Conservation (phyloP, 2,329 filamentous ascomycete species). For the Exophiala mesophila region DNA sequence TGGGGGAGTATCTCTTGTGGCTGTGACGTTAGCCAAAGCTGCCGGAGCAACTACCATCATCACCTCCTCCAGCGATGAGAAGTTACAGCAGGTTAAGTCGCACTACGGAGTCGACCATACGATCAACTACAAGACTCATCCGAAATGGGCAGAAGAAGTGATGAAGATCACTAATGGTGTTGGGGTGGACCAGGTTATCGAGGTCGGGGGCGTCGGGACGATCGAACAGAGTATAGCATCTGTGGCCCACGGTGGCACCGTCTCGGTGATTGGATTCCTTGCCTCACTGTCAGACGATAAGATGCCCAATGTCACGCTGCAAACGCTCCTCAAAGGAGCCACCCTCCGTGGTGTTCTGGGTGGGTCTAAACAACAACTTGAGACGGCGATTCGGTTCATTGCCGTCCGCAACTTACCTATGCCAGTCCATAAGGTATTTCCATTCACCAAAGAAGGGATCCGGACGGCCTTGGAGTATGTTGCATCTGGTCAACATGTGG, state of each 20-base stretch:
- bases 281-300: constrained; percentile 48
- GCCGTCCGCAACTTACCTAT: constrained; percentile 32
- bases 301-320: constrained; percentile 57
- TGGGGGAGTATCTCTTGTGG: neutral
- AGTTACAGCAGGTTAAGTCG: constrained; percentile 37
- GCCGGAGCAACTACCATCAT: constrained; percentile 43
- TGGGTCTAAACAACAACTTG: constrained; percentile 53
- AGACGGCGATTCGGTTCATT: constrained; percentile 42
- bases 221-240: constrained; percentile 43
- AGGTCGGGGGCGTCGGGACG: constrained; percentile 39
- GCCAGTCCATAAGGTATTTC: constrained; percentile 35
- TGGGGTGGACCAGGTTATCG: constrained; percentile 41
- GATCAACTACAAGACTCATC: constrained; percentile 47
- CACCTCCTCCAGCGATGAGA: constrained; percentile 48
- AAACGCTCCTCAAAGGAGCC: constrained; percentile 47
- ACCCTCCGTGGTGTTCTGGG: constrained; percentile 58
- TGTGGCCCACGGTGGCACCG: constrained; percentile 43
- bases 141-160: constrained; percentile 44
- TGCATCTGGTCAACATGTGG: constrained; percentile 41
- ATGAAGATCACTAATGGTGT: constrained; percentile 39
- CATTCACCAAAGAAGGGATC: constrained; percentile 37
- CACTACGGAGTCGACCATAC: constrained; percentile 40
- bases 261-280: constrained; percentile 27
- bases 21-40: constrained; percentile 29
- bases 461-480: constrained; percentile 38